Conservation (phyloP, 139 green algal species). For the Penium margaritaceum region DNA sequence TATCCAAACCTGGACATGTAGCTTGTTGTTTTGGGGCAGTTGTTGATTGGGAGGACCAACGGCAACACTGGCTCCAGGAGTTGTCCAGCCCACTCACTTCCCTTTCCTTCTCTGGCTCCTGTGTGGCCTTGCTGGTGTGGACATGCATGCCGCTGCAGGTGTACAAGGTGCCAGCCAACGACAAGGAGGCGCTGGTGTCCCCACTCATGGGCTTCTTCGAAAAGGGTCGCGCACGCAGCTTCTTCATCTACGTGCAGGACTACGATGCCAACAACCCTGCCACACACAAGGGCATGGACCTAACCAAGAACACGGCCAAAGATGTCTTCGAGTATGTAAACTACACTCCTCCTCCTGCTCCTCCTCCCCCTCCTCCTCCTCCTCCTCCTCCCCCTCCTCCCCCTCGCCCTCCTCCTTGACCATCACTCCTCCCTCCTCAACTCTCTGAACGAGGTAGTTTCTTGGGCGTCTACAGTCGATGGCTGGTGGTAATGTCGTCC, state of each 20-base stretch:
- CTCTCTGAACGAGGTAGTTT: too few relatives aligned
- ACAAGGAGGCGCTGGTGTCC: conserved; percentile 84
- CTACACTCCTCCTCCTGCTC: not conserved
- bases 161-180: conserved; percentile 74
- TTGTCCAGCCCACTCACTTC: too few relatives aligned
- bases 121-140: not conserved
- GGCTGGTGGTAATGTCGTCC: too few relatives aligned
- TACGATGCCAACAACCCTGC: conserved; percentile 72
- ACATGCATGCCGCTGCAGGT: conserved; percentile 33
- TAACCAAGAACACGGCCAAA: conserved; percentile 75
- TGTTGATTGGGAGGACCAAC: too few relatives aligned
- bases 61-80: too few relatives aligned
- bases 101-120: not conserved
- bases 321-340: conserved; percentile 54
- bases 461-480: too few relatives aligned
- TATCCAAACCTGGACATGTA: not conserved
- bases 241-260: conserved; percentile 91
- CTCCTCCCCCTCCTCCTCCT: not conserved
- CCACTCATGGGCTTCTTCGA: conserved; percentile 95
- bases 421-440: too few relatives aligned
- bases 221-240: conserved; percentile 84
- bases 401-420: not conserved
- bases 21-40: too few relatives aligned
- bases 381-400: not conserved
- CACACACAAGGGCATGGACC: conserved; percentile 79